These are phyloP conservation scores for Tetraselmis chui DNA, from an alignment of 139 green algal species.

Conservation along the genomic window DNA sequence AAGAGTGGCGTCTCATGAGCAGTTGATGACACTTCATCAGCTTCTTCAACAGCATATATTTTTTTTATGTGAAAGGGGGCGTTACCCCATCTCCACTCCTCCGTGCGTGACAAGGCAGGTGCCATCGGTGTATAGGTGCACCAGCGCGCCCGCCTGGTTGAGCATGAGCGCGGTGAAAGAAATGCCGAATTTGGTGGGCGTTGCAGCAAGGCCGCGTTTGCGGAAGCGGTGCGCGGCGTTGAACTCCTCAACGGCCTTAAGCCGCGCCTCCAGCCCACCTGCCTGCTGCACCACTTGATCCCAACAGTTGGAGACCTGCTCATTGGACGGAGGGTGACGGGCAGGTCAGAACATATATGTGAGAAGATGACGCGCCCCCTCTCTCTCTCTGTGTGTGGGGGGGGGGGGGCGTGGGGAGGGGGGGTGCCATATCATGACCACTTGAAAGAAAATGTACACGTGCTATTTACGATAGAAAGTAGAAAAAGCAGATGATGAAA, in stretches of 20 bases:
- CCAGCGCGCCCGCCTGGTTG: conserved; percentile 78
- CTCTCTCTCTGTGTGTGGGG: no score
- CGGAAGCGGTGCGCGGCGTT: conserved; percentile 53
- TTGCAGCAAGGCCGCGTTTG: conserved; percentile 81
- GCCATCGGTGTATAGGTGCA: conserved; percentile 93
- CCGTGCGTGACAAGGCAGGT: conserved; percentile 91
- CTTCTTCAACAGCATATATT: no score
- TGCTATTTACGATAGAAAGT: no score
- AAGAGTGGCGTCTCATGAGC: no score
- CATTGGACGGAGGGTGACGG: no score
- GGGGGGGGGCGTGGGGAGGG: no score
- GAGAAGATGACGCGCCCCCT: no score
- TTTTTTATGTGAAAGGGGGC: no score
- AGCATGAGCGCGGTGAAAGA: conserved; percentile 77
- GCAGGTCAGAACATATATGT: conserved; percentile 31
- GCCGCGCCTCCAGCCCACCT: neutral
- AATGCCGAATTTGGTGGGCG: conserved; percentile 97
- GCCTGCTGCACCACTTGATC: conserved; percentile 21
- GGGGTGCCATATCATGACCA: no score
- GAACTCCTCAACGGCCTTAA: conserved; percentile 22
- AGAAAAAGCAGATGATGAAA: no score
- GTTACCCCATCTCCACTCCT: conserved; percentile 98
- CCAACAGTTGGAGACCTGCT: conserved; percentile 50
- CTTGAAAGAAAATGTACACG: no score
- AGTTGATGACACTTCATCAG: no score